These are phyloP conservation scores for Vachellia collinsii DNA, from an alignment of 306 rosid genomes.

Conservation along the genomic window DNA sequence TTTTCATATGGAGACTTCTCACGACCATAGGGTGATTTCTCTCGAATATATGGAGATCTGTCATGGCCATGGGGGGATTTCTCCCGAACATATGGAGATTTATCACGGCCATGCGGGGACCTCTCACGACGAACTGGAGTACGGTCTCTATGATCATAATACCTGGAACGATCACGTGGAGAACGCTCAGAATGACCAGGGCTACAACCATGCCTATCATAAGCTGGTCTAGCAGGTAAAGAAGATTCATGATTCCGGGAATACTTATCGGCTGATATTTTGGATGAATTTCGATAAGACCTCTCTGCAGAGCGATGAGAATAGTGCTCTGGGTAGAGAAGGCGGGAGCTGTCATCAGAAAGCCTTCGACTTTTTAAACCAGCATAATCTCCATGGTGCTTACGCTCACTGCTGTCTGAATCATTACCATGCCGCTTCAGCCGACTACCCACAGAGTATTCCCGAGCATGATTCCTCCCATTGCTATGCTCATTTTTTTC, in stretches of 20 bases:
- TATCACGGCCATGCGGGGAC: constrained; percentile 66
- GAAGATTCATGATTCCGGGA: constrained; percentile 75
- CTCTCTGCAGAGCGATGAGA: constrained; percentile 71
- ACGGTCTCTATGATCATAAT: constrained; percentile 72
- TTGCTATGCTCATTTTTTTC: constrained; percentile 68
- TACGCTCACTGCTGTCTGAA: constrained; percentile 69
- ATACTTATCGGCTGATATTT: constrained; percentile 67
- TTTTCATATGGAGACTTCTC: constrained; percentile 66
- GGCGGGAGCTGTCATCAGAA: constrained; percentile 66
- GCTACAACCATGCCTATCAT: constrained; percentile 82
- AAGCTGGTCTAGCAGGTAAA: constrained; percentile 60
- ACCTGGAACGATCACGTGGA: constrained; percentile 72
- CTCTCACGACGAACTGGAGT: constrained; percentile 59
- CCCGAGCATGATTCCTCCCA: constrained; percentile 74
- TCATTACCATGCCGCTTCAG: constrained; percentile 77
- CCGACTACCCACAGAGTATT: constrained; percentile 67
- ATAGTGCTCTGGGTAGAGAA: constrained; percentile 62
- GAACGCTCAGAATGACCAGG: constrained; percentile 90
- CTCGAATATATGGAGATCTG: constrained; percentile 68
- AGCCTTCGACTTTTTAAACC: constrained; percentile 74
- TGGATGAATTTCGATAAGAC: constrained; percentile 63
- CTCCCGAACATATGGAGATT: constrained; percentile 71
- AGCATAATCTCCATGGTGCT: constrained; percentile 65
- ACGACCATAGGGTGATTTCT: constrained; percentile 65
- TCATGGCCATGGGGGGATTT: constrained; percentile 67